Base-by-base conservation (phyloP, 148 eudicot genomes). In the Fallopia convolvulus region DNA sequence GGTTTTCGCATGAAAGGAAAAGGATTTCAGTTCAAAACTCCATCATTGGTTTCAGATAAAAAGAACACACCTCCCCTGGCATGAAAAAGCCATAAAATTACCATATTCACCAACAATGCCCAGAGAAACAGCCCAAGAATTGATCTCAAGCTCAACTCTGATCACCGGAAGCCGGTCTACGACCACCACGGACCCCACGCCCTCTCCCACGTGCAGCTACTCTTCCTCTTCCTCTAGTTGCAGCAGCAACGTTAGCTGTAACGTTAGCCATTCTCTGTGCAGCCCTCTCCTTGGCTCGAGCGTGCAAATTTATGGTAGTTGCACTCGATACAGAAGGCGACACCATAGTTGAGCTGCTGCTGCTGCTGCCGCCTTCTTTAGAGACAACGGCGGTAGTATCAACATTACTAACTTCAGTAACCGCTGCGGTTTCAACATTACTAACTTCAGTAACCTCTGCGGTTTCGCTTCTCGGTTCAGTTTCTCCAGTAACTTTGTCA, bases 191-290 rank as follows among this genome's bases (percentile, higher is more conserved):
- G n/a, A 40, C 86, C 47, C 87, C 85, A 18, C 91, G 86, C 72
- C 72, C 72, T 39, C 75, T 26, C 39, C 82, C 89, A 72, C 93
- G 90, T 6, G 79, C 42, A 63, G 44, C 15, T 21, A 77, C 77
- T 75, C 88, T 84, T 70, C 90, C 92, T 49, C 90, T 87, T 4
- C 88, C 94, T 81, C 97, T 89, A 15, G 78, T 72, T 52, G 47
- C 23, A 26, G 77, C 18, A 80, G 88, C 63, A 66, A 52, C 17
- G 58, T 15, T 48, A 48, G 52, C 11, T 26, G 14, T 12, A 23
- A 20, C 9, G 17, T 32, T 33, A 30, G 72, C 86, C 39, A 84
- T 86, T 79, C 97, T 87, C 15, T 77, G 76, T 20, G 79, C 72
- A 58, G 88, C 79, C 70, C 86, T 83, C 79, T 76, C 81, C 79